phyloP scores from a whole-genome alignment of 2,329 filamentous ascomycete genomes.

The Aspergillus sp. region DNA sequence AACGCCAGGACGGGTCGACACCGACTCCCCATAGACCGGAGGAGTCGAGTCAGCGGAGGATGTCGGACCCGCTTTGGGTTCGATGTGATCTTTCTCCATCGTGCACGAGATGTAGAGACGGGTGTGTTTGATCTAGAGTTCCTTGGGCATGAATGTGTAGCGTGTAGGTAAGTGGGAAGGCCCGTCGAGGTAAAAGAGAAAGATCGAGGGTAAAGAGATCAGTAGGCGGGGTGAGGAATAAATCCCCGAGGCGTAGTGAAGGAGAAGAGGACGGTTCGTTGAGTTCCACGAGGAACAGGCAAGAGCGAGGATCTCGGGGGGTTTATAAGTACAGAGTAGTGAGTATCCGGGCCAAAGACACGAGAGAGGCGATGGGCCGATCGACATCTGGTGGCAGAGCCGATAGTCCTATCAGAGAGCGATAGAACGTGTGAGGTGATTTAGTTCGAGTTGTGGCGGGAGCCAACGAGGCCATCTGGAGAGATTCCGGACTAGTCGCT shows the following conservation, averaged over 20 bases:
- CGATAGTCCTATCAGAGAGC: not conserved
- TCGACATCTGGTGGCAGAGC: not conserved
- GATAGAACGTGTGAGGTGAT: not conserved
- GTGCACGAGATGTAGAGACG: not conserved
- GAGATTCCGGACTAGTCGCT: not conserved
- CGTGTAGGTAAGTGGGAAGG: not conserved
- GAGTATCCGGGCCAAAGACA: too few relatives aligned
- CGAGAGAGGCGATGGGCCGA: not conserved
- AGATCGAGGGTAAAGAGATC: not conserved
- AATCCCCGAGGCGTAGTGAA: too few relatives aligned
- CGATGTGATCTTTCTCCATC: slow-evolving; percentile 35
- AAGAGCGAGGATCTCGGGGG: not conserved
- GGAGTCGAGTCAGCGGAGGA: slow-evolving; percentile 24
- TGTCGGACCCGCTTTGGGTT: slow-evolving; percentile 23
- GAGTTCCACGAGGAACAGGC: not conserved
- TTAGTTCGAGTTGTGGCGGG: slow-evolving; percentile 2
- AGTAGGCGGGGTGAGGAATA: not conserved
- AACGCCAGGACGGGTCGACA: slow-evolving; percentile 20
- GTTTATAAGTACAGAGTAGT: not conserved
- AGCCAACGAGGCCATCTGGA: not conserved
- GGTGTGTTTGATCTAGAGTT: not conserved
- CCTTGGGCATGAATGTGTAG: not conserved
- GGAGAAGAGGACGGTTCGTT: not conserved
- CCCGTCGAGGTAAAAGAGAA: not conserved
- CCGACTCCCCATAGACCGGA: slow-evolving; percentile 29